Base-by-base conservation (phyloP, 257 asterid genomes). In the Penstemon davidsonii region DNA sequence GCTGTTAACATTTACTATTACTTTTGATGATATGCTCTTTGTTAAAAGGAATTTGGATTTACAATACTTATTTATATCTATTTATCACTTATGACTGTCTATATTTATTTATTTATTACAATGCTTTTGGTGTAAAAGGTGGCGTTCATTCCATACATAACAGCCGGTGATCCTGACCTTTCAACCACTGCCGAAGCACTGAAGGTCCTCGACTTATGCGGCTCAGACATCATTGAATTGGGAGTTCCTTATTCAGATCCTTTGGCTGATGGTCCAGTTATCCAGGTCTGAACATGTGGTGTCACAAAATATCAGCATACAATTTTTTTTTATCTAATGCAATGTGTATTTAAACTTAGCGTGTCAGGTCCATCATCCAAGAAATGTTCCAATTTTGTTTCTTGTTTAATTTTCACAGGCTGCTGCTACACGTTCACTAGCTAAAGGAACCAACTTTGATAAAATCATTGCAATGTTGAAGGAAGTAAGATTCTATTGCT, bases 231-330 rank as follows among this genome's bases (percentile, higher is more conserved):
- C 68, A 91, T 91, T 64, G 97, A 91, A 75, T 74, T 91, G 37
- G 97, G 97, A 36, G 83, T 91, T 58, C 97, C 97, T 75, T 91
- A 91, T 75, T 88, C 97, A 37, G 97, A 91, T 75, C 97, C 97
- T n/a, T 77, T 91, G 74, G 97, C 97, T 64, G 97, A 91, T 78
- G 97, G 97, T 58, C 96, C 97, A 46, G 96, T 91, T 71, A 91
- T 91, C 75, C 97, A 91, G 95, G 97, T 88, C 19, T 52, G 36
- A 55, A 68, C 36, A 65, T 57, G 6, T 55, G 54, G 47, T 57
- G 55, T 13, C 10, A 8, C 56, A 50, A 37, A 41, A 47, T 37
- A 46, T 47, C 67, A 46, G 42, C 25, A 37, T 33, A 12, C 25
- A 46, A 19, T 3, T 9, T 36, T 39, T 62, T 3, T 62, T 36